Percentiles rank a stretch among this genome's conserved stretches.
phyloP scores from a whole-genome alignment of 2,329 filamentous ascomycete species.

The Microsporum ferrugineum region DNA sequence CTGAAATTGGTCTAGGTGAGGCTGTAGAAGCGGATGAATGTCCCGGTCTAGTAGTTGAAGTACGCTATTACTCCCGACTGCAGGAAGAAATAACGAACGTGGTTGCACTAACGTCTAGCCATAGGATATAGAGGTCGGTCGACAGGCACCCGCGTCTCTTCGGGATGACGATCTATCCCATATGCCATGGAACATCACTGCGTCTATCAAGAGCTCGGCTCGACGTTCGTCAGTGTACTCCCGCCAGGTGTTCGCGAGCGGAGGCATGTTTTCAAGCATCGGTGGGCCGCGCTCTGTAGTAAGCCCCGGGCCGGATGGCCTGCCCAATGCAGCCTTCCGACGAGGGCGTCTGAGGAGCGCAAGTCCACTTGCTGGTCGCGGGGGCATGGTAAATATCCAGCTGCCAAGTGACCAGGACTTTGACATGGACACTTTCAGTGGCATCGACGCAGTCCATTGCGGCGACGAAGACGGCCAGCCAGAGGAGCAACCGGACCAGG shows the following conservation, averaged over 20 bases:
- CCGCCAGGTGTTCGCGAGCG: slow-evolving; percentile 20
- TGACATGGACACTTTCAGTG: slow-evolving; percentile 10
- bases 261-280: slow-evolving; percentile 21
- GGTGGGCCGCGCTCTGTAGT: slow-evolving; percentile 17
- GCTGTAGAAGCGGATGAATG: slow-evolving; percentile 7
- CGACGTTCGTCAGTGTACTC: slow-evolving; percentile 29
- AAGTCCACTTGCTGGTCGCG: slow-evolving; percentile 50
- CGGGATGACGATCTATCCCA: slow-evolving; percentile 54
- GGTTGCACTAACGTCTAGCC: not conserved
- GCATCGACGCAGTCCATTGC: slow-evolving; percentile 18
- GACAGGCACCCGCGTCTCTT: slow-evolving; percentile 54
- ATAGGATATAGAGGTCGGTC: slow-evolving; percentile 54
- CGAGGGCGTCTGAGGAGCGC: slow-evolving; percentile 46
- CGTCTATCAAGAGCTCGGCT: slow-evolving; percentile 44
- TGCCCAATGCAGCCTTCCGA: slow-evolving; percentile 16
- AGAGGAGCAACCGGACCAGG: slow-evolving; percentile 17
- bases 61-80: not conserved
- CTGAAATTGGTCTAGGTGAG: slow-evolving; percentile 26
- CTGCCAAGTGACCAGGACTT: slow-evolving; percentile 8
- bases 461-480: slow-evolving; percentile 15
- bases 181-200: slow-evolving; percentile 59
- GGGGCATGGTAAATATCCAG: slow-evolving; percentile 16
- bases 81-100: not conserved
- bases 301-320: slow-evolving; percentile 17
- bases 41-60: slow-evolving; percentile 4